Percentiles rank a stretch among this genome's conserved stretches.
phyloP scores from a whole-genome alignment of 192 early-diverging fungal species.

The Tieghemiomyces parasiticus region DNA sequence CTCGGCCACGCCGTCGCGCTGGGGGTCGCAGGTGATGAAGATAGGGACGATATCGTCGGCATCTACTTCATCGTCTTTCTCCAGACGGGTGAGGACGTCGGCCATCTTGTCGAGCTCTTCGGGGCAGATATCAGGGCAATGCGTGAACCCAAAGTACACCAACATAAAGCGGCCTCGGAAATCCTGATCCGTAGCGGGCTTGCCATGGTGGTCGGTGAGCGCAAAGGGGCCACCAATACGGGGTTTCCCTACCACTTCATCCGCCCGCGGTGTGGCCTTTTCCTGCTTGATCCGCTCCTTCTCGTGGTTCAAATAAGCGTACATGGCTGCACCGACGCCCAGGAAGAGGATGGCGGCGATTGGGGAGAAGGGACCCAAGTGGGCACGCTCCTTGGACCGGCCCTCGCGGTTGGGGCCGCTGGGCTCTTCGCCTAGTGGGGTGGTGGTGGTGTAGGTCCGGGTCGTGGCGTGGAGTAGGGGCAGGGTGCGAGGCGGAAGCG shows the following conservation, averaged over 20 bases:
- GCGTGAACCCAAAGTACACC: constrained; percentile 98
- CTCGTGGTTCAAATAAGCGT: constrained; percentile 38
- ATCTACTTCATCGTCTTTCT: constrained; percentile 28
- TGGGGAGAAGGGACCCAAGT: constrained; percentile 1
- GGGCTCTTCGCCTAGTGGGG: too few relatives aligned
- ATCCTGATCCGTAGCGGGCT: constrained; percentile 51
- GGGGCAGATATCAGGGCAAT: constrained; percentile 98
- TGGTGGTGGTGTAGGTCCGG: neutral
- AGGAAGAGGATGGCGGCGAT: constrained; percentile 23
- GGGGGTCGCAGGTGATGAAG: constrained; percentile 95
- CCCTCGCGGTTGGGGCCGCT: neutral
- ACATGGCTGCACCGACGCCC: constrained; percentile 30
- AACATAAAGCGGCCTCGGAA: constrained; percentile 75
- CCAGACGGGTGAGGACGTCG: constrained; percentile 55
- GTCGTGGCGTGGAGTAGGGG: neutral
- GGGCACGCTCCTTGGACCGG: neutral
- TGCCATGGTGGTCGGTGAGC: constrained; percentile 67
- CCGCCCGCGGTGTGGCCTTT: constrained; percentile 19
- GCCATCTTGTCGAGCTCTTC: constrained; percentile 98
- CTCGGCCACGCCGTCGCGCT: constrained; percentile 72
- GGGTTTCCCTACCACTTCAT: constrained; percentile 56
- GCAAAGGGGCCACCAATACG: constrained; percentile 81
- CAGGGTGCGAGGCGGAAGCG: too few relatives aligned
- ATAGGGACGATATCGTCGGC: constrained; percentile 55
- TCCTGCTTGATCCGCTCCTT: constrained; percentile 29